Percentiles rank a stretch among this genome's conserved stretches.
Evolutionary conservation across 352 stramenopile genomes (phyloP).

Genomic region (Globisporangium yorkense): DNA sequence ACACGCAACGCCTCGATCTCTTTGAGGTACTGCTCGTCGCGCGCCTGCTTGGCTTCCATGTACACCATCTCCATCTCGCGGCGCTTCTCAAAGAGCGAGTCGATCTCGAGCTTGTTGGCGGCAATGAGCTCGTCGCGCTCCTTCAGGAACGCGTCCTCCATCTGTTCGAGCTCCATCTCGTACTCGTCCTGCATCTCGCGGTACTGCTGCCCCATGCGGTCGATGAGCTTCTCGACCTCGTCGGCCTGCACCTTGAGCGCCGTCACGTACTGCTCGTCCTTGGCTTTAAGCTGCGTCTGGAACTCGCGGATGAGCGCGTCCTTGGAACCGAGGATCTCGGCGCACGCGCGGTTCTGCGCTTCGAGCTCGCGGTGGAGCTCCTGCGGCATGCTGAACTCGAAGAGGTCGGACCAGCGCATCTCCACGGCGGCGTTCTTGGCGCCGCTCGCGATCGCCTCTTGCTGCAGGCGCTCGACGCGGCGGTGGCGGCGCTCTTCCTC

Average conservation of each 20-base stretch:
- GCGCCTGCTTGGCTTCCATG: slow-evolving; percentile 90
- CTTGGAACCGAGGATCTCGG: slow-evolving; percentile 90
- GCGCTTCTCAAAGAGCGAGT: slow-evolving; percentile 90
- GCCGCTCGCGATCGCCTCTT: slow-evolving; percentile 87
- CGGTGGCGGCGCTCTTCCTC: slow-evolving; percentile 87
- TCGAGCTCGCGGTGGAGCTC: slow-evolving; percentile 90
- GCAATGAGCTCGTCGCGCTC: slow-evolving; percentile 89
- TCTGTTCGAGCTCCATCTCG: slow-evolving; percentile 90
- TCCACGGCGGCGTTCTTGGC: slow-evolving; percentile 92
- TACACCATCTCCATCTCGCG: slow-evolving; percentile 92
- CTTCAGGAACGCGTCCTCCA: slow-evolving; percentile 92
- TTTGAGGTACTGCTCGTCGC: slow-evolving; percentile 83
- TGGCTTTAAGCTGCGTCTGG: slow-evolving; percentile 88
- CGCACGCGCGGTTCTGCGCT: slow-evolving; percentile 80
- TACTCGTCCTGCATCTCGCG: slow-evolving; percentile 92
- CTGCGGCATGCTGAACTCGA: slow-evolving; percentile 92
- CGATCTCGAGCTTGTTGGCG: slow-evolving; percentile 88
- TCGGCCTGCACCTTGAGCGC: slow-evolving; percentile 87
- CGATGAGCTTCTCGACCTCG: slow-evolving; percentile 88
- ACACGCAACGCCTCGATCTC: slow-evolving; percentile 91
- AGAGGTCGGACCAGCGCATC: slow-evolving; percentile 89
- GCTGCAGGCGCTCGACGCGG: slow-evolving; percentile 83
- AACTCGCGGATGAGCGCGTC: slow-evolving; percentile 87
- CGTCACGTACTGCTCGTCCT: slow-evolving; percentile 94
- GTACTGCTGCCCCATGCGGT: slow-evolving; percentile 89